phyloP scores from a whole-genome alignment of 2,329 filamentous ascomycete species.

The Colletotrichum spinosum region DNA sequence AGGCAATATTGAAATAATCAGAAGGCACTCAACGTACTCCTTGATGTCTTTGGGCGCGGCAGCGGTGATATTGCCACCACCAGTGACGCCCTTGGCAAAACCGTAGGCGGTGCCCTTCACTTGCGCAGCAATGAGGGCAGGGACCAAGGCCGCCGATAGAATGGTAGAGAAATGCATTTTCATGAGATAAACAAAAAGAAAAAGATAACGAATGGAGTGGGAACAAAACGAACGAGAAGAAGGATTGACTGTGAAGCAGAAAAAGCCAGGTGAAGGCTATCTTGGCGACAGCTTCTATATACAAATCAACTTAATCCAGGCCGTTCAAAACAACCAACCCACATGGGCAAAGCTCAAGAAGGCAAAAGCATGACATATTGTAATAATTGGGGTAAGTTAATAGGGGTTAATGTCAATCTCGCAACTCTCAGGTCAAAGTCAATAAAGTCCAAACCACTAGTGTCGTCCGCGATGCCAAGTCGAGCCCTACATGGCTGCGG shows the following conservation, averaged over 20 bases:
- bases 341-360: no score
- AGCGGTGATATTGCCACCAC: constrained; percentile 65
- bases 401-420: no score
- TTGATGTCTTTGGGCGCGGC: constrained; percentile 57
- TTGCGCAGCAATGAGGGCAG: constrained; percentile 49
- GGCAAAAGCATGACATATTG: no score
- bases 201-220: neutral
- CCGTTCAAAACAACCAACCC: no score
- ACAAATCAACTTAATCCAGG: neutral
- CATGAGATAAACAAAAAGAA: neutral
- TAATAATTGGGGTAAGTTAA: no score
- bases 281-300: neutral
- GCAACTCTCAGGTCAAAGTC: no score
- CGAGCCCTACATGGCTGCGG: no score
- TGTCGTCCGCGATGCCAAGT: no score
- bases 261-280: neutral
- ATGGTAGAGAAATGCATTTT: neutral
- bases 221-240: neutral
- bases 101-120: constrained; percentile 55
- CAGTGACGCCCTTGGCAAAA: constrained; percentile 65
- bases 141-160: neutral
- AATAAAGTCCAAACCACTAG: no score
- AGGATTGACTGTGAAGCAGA: neutral
- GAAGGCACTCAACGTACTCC: no score
- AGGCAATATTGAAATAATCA: no score